A percentile compares a stretch with the other conserved stretches of the same genome.
These are phyloP conservation scores for Leccinum subrobustum DNA, from an alignment of 1,284 basidiomycete species.

Conservation along the genomic window DNA sequence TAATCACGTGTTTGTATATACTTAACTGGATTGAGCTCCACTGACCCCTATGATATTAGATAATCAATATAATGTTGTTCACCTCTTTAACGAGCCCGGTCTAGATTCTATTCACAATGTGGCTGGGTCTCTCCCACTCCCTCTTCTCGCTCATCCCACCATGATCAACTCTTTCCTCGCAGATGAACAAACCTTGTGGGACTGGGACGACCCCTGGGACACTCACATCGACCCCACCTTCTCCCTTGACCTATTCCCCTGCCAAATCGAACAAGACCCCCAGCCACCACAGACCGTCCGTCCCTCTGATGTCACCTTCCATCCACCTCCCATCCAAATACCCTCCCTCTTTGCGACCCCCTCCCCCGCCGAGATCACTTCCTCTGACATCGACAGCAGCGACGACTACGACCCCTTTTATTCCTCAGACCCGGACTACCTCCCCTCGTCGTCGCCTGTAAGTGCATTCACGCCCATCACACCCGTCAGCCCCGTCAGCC, in stretches of 20 bases:
- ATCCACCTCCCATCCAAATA: conserved; percentile 3
- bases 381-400: conserved; percentile 17
- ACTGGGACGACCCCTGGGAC: conserved; percentile 1
- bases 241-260: conserved; percentile 14
- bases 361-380: conserved; percentile 4
- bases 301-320: conserved; percentile 15
- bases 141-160: background rate
- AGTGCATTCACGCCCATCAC: background rate
- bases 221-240: conserved; percentile 1
- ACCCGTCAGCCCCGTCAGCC: conserved; percentile 10
- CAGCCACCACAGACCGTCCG: conserved; percentile 22
- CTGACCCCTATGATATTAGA: conserved; percentile 1
- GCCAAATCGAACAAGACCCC: background rate
- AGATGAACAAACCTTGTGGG: conserved; percentile 12
- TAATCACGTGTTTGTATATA: conserved; percentile 23
- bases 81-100: conserved; percentile 12
- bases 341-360: background rate
- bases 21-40: background rate
- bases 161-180: conserved; percentile 22
- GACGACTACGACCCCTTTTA: conserved; percentile 19
- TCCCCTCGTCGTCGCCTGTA: conserved; percentile 13
- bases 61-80: conserved; percentile 12
- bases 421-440: conserved; percentile 25
- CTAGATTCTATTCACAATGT: conserved; percentile 13
- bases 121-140: conserved; percentile 2